Evolutionary conservation across 768 basidiomycete genomes (phyloP).

Genomic region (Coprinellus aureogranulatus): DNA sequence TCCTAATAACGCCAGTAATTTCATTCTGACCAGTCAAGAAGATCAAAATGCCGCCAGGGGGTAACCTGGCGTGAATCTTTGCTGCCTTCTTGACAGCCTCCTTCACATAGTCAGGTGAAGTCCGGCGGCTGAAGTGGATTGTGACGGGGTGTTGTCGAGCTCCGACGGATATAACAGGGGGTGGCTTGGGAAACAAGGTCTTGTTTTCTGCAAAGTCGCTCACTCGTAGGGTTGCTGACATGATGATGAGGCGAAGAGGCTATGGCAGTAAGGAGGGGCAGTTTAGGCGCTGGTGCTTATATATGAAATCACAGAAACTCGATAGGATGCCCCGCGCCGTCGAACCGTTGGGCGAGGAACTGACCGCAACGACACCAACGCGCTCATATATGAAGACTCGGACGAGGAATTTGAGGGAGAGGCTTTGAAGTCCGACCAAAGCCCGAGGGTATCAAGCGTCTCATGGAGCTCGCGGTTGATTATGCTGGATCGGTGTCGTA

Average conservation of each 20-base stretch:
- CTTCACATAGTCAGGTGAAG: constrained; percentile 80
- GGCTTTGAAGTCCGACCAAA: too few species aligned
- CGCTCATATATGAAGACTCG: too few species aligned
- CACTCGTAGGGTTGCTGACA: constrained; percentile 96
- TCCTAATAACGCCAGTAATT: constrained; percentile 80
- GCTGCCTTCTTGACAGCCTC: constrained; percentile 87
- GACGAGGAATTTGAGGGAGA: too few species aligned
- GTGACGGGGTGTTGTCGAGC: constrained; percentile 96
- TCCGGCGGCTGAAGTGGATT: constrained; percentile 87
- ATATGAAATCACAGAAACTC: too few species aligned
- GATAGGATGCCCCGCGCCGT: too few species aligned
- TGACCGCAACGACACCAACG: too few species aligned
- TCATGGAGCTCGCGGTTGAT: too few species aligned
- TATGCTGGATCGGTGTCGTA: too few species aligned
- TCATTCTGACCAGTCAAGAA: constrained; percentile 97
- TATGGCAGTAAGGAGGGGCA: constrained; percentile 27
- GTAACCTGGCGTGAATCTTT: constrained; percentile 90
- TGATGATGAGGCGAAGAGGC: constrained; percentile 92
- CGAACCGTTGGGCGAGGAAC: too few species aligned
- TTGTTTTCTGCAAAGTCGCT: constrained; percentile 88
- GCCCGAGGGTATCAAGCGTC: too few species aligned
- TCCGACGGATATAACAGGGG: constrained; percentile 88
- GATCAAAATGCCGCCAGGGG: constrained; percentile 88
- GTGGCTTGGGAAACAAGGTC: constrained; percentile 74
- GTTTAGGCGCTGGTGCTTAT: too few species aligned